Conservation (phyloP, 2,329 filamentous ascomycete genomes). For the Pseudogymnoascus sp. region DNA sequence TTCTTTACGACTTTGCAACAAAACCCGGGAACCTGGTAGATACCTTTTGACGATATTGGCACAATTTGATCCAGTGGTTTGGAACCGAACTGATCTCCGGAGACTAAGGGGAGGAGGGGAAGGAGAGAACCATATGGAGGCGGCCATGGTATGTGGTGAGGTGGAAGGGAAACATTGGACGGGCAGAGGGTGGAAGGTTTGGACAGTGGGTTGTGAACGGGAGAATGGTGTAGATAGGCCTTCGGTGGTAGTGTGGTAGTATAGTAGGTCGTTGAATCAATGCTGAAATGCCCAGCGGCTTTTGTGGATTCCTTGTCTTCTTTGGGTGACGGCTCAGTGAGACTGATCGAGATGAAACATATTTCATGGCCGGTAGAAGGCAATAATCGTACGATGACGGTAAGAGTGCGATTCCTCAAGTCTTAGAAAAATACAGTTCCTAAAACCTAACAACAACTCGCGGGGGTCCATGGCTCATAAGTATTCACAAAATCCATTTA, state of each 20-base stretch:
- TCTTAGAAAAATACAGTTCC: neutral
- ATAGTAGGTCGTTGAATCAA: conserved; percentile 11
- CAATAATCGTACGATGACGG: neutral
- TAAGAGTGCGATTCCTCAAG: neutral
- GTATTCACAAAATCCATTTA: neutral
- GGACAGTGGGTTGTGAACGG: conserved; percentile 19
- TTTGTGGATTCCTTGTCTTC: neutral
- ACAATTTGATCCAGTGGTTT: conserved; percentile 24
- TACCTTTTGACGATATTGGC: conserved; percentile 25
- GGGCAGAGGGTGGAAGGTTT: conserved; percentile 25
- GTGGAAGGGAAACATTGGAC: conserved; percentile 25
- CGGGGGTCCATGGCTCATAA: neutral
- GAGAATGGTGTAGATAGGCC: conserved; percentile 19
- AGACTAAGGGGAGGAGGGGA: conserved; percentile 16
- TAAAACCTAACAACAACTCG: neutral
- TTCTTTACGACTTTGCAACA: conserved; percentile 25
- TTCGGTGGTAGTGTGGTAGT: conserved; percentile 24
- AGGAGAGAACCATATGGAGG: conserved; percentile 22
- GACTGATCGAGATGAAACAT: neutral
- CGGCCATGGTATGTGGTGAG: conserved; percentile 23
- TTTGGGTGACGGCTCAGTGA: neutral
- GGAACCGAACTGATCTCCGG: conserved; percentile 21
- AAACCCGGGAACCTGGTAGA: conserved; percentile 26
- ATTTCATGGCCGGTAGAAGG: neutral
- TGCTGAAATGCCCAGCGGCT: conserved; percentile 7